A percentile compares a stretch with the other conserved stretches of the same genome.
phyloP scores from a whole-genome alignment of 768 basidiomycete genomes.

The Sarcodon sp. region DNA sequence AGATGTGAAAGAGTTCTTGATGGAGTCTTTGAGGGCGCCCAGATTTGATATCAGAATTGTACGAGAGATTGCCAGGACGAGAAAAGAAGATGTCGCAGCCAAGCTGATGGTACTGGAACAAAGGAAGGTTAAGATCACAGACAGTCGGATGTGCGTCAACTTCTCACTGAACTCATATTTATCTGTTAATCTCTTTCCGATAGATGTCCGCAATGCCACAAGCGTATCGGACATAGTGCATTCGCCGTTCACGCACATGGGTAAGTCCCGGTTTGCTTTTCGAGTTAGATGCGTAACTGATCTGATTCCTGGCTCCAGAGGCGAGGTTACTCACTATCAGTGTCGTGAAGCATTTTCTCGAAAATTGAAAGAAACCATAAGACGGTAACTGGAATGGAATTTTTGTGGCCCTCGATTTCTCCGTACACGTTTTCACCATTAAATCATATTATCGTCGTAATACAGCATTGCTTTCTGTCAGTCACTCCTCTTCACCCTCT shows the following conservation, averaged over 20 bases:
- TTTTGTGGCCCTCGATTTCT: no score
- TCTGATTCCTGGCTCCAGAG: conserved; percentile 30
- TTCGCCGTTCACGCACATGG: conserved; percentile 88
- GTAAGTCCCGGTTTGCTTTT: conserved; percentile 25
- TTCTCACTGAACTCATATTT: not conserved
- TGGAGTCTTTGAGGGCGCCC: conserved; percentile 53
- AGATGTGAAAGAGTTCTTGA: conserved; percentile 68
- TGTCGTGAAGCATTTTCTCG: conserved; percentile 78
- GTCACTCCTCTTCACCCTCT: not conserved
- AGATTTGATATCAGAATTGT: conserved; percentile 60
- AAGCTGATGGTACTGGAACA: conserved; percentile 66
- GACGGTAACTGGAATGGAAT: no score
- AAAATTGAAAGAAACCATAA: conserved; percentile 28
- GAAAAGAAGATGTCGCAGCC: conserved; percentile 65
- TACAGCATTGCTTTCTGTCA: not conserved
- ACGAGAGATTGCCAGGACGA: conserved; percentile 57
- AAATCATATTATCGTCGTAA: no score
- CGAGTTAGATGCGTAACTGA: not conserved
- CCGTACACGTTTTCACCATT: no score
- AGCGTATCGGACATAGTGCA: conserved; percentile 84
- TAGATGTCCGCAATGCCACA: conserved; percentile 94
- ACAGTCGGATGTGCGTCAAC: conserved; percentile 67
- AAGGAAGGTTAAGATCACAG: conserved; percentile 78
- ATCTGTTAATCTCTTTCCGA: not conserved
- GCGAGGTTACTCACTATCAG: conserved; percentile 94